phyloP scores from a whole-genome alignment of 2,329 filamentous ascomycete genomes.

The Diaporthe vaccinii region DNA sequence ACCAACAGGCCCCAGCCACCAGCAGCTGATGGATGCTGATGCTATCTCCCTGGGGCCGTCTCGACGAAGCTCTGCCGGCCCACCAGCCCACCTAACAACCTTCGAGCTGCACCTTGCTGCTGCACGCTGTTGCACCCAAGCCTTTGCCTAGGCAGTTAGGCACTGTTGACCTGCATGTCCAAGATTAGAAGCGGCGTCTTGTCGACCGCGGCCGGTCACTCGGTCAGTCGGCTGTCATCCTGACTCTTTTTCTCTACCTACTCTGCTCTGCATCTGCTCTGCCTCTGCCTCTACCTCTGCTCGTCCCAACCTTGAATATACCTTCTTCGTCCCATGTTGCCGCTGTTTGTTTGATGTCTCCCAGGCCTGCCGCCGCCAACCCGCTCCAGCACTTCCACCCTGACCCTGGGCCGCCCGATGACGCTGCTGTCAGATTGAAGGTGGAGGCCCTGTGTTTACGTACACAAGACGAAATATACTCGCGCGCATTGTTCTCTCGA shows the following conservation, averaged over 20 bases:
- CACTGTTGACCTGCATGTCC: constrained; percentile 27
- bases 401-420: constrained; percentile 32
- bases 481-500: not conserved
- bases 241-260: not conserved
- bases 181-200: constrained; percentile 36
- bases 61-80: not conserved
- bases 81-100: constrained; percentile 20
- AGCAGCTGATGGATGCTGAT: not conserved
- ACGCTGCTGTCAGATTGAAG: constrained; percentile 24
- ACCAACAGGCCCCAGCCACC: constrained; percentile 6
- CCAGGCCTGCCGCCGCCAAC: not conserved
- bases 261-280: not conserved
- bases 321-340: constrained; percentile 10
- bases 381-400: constrained; percentile 19
- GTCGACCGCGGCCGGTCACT: constrained; percentile 20
- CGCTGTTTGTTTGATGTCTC: constrained; percentile 17
- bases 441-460: constrained; percentile 31
- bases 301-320: constrained; percentile 29
- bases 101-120: constrained; percentile 13
- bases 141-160: constrained; percentile 17
- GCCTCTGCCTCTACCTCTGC: not conserved
- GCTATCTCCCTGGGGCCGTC: not conserved
- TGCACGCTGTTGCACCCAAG: constrained; percentile 11
- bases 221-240: constrained; percentile 8
- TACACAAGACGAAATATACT: not conserved